These are phyloP conservation scores for Sclerotinia nivalis DNA, from an alignment of 2,329 filamentous ascomycete species.

Conservation along the genomic window DNA sequence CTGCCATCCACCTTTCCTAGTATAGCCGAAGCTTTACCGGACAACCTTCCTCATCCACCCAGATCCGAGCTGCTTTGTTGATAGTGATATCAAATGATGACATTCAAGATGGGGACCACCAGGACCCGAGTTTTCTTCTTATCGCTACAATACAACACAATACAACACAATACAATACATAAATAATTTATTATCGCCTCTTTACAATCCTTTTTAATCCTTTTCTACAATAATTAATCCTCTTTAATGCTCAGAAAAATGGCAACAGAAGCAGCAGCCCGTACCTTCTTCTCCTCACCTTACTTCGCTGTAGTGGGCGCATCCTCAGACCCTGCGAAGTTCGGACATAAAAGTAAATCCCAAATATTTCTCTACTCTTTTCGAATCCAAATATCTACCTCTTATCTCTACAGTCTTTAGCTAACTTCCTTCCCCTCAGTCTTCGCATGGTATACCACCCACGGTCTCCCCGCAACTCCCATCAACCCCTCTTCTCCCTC, in stretches of 20 bases:
- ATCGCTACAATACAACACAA: not conserved
- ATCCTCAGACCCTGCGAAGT: slow-evolving; percentile 80
- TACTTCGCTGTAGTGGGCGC: slow-evolving; percentile 89
- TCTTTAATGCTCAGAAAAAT: slow-evolving; percentile 43
- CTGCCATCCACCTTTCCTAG: no score
- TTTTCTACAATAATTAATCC: not conserved
- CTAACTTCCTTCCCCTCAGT: slow-evolving; percentile 53
- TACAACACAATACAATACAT: not conserved
- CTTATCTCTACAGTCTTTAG: not conserved
- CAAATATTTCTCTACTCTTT: not conserved
- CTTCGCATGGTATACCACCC: slow-evolving; percentile 83
- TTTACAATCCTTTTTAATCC: not conserved
- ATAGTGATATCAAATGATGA: slow-evolving; percentile 1
- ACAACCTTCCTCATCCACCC: not conserved
- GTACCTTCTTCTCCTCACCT: slow-evolving; percentile 76
- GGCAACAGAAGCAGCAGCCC: slow-evolving; percentile 70
- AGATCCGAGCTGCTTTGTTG: not conserved
- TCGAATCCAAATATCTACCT: not conserved
- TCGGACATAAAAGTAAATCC: slow-evolving; percentile 75
- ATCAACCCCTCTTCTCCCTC: slow-evolving; percentile 72
- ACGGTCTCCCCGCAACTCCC: slow-evolving; percentile 74
- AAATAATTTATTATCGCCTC: not conserved
- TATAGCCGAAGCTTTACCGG: not conserved
- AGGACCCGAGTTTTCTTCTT: not conserved
- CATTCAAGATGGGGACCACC: not conserved